Base-by-base conservation (phyloP, 768 basidiomycete genomes). In the Termitomyces eurrhizus region DNA sequence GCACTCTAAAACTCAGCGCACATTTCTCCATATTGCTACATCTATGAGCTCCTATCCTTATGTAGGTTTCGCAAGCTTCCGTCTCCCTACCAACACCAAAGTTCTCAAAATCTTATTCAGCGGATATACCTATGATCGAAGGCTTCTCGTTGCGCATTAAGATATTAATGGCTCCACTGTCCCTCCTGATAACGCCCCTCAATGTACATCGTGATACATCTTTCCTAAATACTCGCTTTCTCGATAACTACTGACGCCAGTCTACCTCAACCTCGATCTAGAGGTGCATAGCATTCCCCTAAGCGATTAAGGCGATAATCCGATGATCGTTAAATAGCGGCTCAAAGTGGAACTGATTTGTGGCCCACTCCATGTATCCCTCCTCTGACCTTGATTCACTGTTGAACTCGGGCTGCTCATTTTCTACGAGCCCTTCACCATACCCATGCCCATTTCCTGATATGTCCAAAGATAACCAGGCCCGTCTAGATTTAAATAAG, bases 361-460 rank as follows among this genome's bases (percentile, higher is more conserved):
- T 46, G 11, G 21, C 24, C 14, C 39, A 14, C n/a, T 41, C 74
- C 70, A 60, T 58, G 61, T 52, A 58, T 62, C 33, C 41, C 33
- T 44, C 55, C 39, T 51, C 60, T n/a, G 54, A 56, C 13, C 36
- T 60, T 32, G 46, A 32, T 18, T 56, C 60, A 39, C 24, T 58
- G 16, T 12, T 52, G 49, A 56, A 41, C 24, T 52, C 51, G n/a
- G 35, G 18, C 51, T 58, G 14, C 37, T 66, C 72, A 21, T 74
- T 78, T 55, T 63, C 61, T 14, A 68, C 65, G 59, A 65, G 66
- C n/a, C 57, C 69, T 51, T 37, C 42, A 1, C 12, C 39, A 5
- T 46, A 32, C 14, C 21, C 50, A 8, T 56, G 21, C 11, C 41
- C 29, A 42, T 37, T 46, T 46, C 24, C 49, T 42, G 37, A 33